Percentiles rank a stretch among this genome's conserved stretches.
Evolutionary conservation across 257 asterid genomes (phyloP).

Genomic region (Mentha longifolia): DNA sequence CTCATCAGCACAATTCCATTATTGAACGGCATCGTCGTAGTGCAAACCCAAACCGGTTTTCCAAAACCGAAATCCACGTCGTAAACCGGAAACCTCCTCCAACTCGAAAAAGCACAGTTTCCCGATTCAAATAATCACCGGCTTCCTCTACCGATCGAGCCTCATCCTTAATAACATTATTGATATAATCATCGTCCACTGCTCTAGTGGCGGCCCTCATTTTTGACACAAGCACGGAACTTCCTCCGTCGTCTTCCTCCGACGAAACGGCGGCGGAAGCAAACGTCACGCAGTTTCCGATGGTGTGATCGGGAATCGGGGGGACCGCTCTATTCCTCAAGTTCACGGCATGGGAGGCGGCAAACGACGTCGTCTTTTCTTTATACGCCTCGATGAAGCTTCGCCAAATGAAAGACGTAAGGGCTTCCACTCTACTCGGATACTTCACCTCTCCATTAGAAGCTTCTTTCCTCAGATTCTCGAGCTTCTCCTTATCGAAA

Average conservation of each 20-base stretch:
- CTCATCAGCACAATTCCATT: not conserved
- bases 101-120: not conserved
- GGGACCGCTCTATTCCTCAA: not conserved
- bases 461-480: slow-evolving; percentile 4
- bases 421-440: slow-evolving; percentile 14
- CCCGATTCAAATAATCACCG: not conserved
- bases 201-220: not conserved
- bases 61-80: slow-evolving; percentile 23
- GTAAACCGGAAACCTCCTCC: not conserved
- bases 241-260: not conserved
- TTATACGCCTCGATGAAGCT: not conserved
- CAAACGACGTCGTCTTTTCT: not conserved
- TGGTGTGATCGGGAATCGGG: not conserved
- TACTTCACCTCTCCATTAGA: not conserved
- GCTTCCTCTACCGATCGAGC: too few species aligned
- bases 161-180: not conserved
- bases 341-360: not conserved
- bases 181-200: not conserved
- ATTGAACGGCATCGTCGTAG: not conserved
- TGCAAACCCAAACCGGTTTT: slow-evolving; percentile 18
- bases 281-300: not conserved
- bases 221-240: not conserved
- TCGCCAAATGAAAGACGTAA: not conserved
- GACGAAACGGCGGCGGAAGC: not conserved
- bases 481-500: not conserved